Base-by-base conservation (phyloP, 768 basidiomycete species). In the Chalciporus sphaerocephalus region DNA sequence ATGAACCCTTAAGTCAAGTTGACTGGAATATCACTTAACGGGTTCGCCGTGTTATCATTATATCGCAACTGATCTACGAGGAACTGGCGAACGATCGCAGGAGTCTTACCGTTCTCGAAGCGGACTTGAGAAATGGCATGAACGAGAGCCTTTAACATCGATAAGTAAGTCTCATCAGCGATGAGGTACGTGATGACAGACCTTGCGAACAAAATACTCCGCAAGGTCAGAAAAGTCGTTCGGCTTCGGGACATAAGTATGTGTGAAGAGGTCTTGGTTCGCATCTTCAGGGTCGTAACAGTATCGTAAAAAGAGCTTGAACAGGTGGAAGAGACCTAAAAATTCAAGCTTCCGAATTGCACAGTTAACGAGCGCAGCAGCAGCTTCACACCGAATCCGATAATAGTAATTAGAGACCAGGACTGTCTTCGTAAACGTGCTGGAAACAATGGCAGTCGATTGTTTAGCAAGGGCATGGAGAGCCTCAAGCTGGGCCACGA, bases 401-500 rank as follows among this genome's bases (percentile, higher is more conserved):
- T 86, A 95, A 66, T 90, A 97, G 66, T 98, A 98, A 62, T 96
- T 96, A 21, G 88, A 82, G 10, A 97, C 95, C 22, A 98, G 75
- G 0, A 93, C 87, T 0, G 92, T 93, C 70, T 92, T 93, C 40
- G 95, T 92, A 42, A 97, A 74, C 9, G 88, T 91, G 60, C 89
- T 91, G 21, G 92, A 91, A 38, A 92, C 87, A 55, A 94, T 89
- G 2, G 85, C 77, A 6, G 81, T 92, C 1, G 88, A 86, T 63
- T 81, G 84, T 66, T 77, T 87, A 4, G 86, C 74, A 30, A 99
- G 74, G 1, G 92, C 92, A 55, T 85, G 75, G 10, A 99, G 79
- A n/a, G 96, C 94, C 83, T 98, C 94, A 12, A 97, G 73, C 65
- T 99, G 96, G 2, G 95, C 96, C 17, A 97, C 86, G 28, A 99